A percentile compares a stretch with the other conserved stretches of the same genome.
Evolutionary conservation across 129 eudicot species (phyloP).

Genomic region (Escallonia herrerae): DNA sequence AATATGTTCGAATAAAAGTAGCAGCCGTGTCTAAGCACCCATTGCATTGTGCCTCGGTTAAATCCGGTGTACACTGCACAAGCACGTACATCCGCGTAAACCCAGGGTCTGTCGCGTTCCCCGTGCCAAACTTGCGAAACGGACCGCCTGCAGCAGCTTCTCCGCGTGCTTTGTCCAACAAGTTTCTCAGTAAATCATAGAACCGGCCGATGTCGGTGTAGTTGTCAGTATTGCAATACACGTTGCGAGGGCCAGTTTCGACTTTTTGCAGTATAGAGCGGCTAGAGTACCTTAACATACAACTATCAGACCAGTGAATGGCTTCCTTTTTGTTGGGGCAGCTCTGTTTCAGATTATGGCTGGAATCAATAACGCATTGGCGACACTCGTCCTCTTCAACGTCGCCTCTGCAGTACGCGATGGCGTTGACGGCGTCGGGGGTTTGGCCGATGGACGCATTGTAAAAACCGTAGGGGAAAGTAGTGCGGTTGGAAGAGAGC

Average conservation of each 20-base stretch:
- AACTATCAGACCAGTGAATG: constrained; percentile 25
- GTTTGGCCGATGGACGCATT: constrained; percentile 13
- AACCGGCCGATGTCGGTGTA: neutral
- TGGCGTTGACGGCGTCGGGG: constrained; percentile 14
- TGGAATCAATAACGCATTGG: constrained; percentile 23
- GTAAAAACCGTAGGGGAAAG: constrained; percentile 6
- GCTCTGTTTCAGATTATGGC: constrained; percentile 4
- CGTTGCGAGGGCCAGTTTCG: neutral
- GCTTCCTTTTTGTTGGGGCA: constrained; percentile 38
- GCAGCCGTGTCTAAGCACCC: neutral
- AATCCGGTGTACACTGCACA: constrained; percentile 24
- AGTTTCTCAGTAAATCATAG: neutral
- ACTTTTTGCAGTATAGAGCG: neutral
- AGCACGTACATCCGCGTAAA: neutral
- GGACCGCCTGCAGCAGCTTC: constrained; percentile 11
- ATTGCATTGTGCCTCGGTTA: neutral
- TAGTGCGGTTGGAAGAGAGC: constrained; percentile 8
- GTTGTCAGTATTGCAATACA: neutral
- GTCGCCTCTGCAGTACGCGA: constrained; percentile 42
- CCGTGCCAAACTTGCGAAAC: constrained; percentile 3
- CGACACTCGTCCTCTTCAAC: constrained; percentile 20
- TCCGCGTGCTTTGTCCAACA: neutral
- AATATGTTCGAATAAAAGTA: neutral
- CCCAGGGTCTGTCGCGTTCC: neutral
- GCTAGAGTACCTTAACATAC: constrained; percentile 41